Evolutionary conservation across 306 rosid genomes (phyloP), one percentile per base, ranked within the genome.

Genomic region (Comarum palustre): DNA sequence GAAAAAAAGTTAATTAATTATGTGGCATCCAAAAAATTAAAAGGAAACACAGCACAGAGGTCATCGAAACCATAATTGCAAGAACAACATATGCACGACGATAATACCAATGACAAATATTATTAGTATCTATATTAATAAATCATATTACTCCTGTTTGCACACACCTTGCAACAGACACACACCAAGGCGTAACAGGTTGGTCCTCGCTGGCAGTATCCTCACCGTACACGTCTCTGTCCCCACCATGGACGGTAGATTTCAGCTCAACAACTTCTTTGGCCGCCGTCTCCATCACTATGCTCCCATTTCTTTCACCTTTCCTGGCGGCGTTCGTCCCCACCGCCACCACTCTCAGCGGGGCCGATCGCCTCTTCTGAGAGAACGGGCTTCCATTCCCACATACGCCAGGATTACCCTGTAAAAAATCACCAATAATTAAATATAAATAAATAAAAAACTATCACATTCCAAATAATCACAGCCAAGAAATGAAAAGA

Each of bases 81-180:
- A 81, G 48, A 38, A 15, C 22, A 52, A 14, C 31, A 9, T 17
- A 69, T 6, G 15, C 2, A 31, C 3, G 50, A 24, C 2, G n/a
- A 71, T 24, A 46, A 16, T 57, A 58, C 34, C 66, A 65, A 73
- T 4, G 58, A 25, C 36, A 41, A 41, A 46, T 15, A 46, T 4
- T 15, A 46, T 11, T 12, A 13, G 1, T 13, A 13, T 3, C 7
- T 11, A 13, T 45, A 19, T 11, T 17, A 60, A 20, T 8, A 25
- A 57, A 11, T 60, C 17, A 32, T 31, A 25, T 6, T 27, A 31
- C 45, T 41, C 45, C 31, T 38, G 38, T 71, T 6, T 54, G 46
- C 32, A 14, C 79, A 68, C 68, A 94, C 98, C 96, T 88, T 1
- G 98, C 96, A 73, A 94, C 92, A 55, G 97, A 89, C 58, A 89